Conservation (phyloP, 371 early-diverging fungal species). For the Thermomucor indicae-seudaticae region DNA sequence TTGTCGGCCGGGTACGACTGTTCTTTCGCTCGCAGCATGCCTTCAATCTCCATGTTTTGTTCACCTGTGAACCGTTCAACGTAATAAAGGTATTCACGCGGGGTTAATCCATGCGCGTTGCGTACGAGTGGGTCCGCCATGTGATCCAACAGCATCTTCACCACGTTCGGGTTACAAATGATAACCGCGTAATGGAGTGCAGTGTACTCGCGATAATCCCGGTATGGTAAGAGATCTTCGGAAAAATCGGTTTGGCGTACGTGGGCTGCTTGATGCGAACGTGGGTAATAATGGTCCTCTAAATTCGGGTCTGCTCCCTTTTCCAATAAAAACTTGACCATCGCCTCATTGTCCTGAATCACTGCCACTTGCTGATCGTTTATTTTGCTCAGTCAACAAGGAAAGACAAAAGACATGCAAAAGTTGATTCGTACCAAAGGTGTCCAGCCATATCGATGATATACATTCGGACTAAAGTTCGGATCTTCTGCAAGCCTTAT, state of each 20-base stretch:
- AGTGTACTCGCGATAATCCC: constrained; percentile 49
- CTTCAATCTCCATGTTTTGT: constrained; percentile 38
- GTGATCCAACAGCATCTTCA: constrained; percentile 55
- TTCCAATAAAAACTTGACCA: constrained; percentile 39
- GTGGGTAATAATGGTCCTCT: constrained; percentile 44
- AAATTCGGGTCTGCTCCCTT: constrained; percentile 48
- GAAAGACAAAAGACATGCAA: neutral
- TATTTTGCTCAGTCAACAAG: no score
- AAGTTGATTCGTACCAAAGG: constrained; percentile 30
- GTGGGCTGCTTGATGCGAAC: constrained; percentile 43
- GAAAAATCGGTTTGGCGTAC: constrained; percentile 41
- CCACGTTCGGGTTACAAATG: constrained; percentile 52
- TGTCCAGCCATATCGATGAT: constrained; percentile 48
- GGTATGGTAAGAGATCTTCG: constrained; percentile 40
- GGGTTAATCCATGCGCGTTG: constrained; percentile 40
- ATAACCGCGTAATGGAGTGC: constrained; percentile 67
- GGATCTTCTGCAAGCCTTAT: constrained; percentile 40
- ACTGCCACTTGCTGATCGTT: constrained; percentile 50
- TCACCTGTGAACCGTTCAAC: constrained; percentile 47
- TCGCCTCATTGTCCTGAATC: constrained; percentile 43
- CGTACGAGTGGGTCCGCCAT: constrained; percentile 54
- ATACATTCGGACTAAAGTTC: constrained; percentile 40
- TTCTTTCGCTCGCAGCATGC: constrained; percentile 35
- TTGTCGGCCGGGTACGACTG: constrained; percentile 29
- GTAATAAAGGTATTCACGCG: constrained; percentile 45